phyloP scores from a whole-genome alignment of 305 asterid species.

The Caryopteris hybrid region DNA sequence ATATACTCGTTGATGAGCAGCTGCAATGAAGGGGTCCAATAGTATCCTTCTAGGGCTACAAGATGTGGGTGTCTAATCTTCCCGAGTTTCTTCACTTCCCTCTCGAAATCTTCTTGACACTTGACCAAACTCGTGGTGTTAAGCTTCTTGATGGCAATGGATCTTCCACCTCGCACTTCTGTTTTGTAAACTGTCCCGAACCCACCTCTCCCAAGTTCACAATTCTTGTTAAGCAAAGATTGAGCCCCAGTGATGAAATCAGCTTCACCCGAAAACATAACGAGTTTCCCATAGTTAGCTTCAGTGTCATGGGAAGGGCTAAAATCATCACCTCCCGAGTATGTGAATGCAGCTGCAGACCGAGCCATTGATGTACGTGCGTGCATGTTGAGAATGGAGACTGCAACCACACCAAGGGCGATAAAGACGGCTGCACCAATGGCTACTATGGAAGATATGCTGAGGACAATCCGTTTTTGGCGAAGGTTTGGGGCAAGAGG shows the following conservation, averaged over 20 bases:
- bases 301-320: constrained; percentile 60
- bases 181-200: constrained; percentile 73
- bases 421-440: constrained; percentile 88
- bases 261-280: constrained; percentile 74
- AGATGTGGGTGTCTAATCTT: constrained; percentile 53
- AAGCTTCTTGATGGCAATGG: constrained; percentile 78
- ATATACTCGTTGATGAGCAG: constrained; percentile 61
- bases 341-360: constrained; percentile 48
- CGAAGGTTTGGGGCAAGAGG: constrained; percentile 40
- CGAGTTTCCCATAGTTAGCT: constrained; percentile 75
- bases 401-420: constrained; percentile 72
- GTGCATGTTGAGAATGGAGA: constrained; percentile 65
- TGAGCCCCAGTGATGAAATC: constrained; percentile 64
- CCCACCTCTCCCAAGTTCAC: constrained; percentile 82
- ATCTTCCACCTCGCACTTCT: constrained; percentile 47
- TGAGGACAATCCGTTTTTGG: constrained; percentile 58
- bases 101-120: constrained; percentile 68
- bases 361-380: constrained; percentile 48
- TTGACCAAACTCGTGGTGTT: constrained; percentile 63
- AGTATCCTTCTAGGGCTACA: constrained; percentile 71
- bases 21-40: constrained; percentile 84
- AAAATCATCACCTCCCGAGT: constrained; percentile 58
- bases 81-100: constrained; percentile 62
- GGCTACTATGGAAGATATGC: constrained; percentile 81
- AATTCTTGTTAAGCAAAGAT: constrained; percentile 59